These are phyloP conservation scores for Whalleya microplaca DNA, from an alignment of 2,329 filamentous ascomycete species.

Conservation along the genomic window DNA sequence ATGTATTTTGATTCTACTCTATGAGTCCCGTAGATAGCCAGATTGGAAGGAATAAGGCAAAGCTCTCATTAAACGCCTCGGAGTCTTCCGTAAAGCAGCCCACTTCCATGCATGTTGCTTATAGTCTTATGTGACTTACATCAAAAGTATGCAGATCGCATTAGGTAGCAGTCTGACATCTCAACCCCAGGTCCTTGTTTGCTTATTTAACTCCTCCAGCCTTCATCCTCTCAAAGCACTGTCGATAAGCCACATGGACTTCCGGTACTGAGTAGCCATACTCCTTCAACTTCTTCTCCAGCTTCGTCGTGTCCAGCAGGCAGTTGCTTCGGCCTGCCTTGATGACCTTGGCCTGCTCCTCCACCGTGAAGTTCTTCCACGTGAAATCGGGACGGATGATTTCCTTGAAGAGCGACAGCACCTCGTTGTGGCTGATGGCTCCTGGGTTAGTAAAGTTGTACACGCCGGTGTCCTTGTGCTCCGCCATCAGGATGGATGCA, in stretches of 20 bases:
- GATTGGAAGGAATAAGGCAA: too few species aligned
- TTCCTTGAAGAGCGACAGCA: conserved; percentile 64
- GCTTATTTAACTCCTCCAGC: conserved; percentile 54
- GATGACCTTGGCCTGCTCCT: conserved; percentile 69
- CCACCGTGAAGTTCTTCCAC: conserved; percentile 69
- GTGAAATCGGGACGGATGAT: conserved; percentile 63
- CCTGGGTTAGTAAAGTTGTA: conserved; percentile 75
- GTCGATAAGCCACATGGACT: conserved; percentile 63
- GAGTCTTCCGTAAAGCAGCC: too few species aligned
- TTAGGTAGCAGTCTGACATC: conserved; percentile 2
- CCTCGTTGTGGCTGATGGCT: conserved; percentile 72
- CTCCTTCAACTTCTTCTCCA: conserved; percentile 62
- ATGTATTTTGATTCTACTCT: too few species aligned
- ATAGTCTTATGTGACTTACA: background rate
- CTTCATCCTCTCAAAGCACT: conserved; percentile 68
- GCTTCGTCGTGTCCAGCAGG: conserved; percentile 64
- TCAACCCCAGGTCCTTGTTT: background rate
- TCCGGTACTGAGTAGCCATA: conserved; percentile 63
- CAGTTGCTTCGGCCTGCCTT: conserved; percentile 71
- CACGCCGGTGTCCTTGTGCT: conserved; percentile 64
- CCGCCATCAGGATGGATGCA: conserved; percentile 61
- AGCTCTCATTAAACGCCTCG: too few species aligned
- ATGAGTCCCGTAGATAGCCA: too few species aligned
- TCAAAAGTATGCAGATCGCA: background rate
- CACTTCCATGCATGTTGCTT: background rate